phyloP scores from a whole-genome alignment of 225 moss, liverwort and hornwort genomes.

The Anthoceros angustus region DNA sequence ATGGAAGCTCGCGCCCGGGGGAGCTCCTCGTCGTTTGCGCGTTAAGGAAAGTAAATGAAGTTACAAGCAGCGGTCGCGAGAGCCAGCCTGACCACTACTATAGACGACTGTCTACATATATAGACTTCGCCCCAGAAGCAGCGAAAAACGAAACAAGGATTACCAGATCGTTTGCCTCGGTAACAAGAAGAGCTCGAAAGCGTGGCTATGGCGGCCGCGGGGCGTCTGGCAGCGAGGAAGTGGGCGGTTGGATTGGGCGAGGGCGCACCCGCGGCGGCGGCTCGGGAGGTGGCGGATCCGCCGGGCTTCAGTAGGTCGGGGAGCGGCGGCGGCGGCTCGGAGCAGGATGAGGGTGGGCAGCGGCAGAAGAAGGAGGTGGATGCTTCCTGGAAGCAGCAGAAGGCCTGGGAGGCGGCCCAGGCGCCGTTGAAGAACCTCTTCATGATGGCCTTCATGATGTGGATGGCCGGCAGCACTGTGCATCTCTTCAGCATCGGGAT shows the following conservation, averaged over 20 bases:
- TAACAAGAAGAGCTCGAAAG: too few relatives aligned
- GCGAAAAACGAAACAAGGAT: too few relatives aligned
- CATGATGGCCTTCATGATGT: slow-evolving; percentile 99
- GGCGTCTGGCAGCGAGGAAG: slow-evolving; percentile 29
- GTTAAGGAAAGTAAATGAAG: too few relatives aligned
- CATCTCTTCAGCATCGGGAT: slow-evolving; percentile 98
- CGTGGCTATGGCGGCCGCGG: slow-evolving; percentile 12
- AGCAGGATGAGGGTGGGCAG: slow-evolving; percentile 62
- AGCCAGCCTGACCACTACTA: too few relatives aligned
- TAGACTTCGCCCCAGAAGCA: too few relatives aligned
- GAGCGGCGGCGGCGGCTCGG: slow-evolving; percentile 4
- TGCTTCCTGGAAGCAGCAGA: slow-evolving; percentile 83
- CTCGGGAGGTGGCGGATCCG: slow-evolving; percentile 64
- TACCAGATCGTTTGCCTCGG: too few relatives aligned
- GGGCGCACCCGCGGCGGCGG: slow-evolving; percentile 33
- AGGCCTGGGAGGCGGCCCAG: slow-evolving; percentile 97
- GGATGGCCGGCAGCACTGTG: slow-evolving; percentile 96
- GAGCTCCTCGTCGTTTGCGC: too few relatives aligned
- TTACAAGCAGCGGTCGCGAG: too few relatives aligned
- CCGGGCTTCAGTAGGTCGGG: slow-evolving; percentile 59
- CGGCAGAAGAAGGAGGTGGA: slow-evolving; percentile 86
- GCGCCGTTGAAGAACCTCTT: slow-evolving; percentile 80
- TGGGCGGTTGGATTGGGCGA: slow-evolving; percentile 97
- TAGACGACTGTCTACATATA: too few relatives aligned
- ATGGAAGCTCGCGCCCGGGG: too few relatives aligned